phyloP scores from a whole-genome alignment of 129 eudicot genomes.

The Silybum marianum region DNA sequence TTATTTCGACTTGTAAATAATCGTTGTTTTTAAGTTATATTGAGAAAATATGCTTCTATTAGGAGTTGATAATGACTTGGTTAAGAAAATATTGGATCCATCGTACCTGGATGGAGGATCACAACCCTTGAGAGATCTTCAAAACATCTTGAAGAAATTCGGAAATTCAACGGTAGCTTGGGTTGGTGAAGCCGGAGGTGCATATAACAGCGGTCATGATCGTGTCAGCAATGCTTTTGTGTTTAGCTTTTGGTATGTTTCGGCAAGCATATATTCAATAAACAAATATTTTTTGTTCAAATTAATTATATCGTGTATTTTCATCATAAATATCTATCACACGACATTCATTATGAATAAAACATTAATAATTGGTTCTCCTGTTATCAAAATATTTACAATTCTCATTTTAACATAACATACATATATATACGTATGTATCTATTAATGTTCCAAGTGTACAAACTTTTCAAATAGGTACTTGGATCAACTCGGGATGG shows the following conservation, averaged over 20 bases:
- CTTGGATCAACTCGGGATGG: conserved; percentile 89
- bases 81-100: conserved; percentile 69
- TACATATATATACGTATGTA: not conserved
- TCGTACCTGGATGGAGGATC: conserved; percentile 58
- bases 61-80: conserved; percentile 60
- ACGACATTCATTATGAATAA: not conserved
- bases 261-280: not conserved
- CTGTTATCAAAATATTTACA: no score
- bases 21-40: not conserved
- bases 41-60: not conserved
- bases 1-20: not conserved
- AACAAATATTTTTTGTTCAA: not conserved
- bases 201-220: conserved; percentile 75
- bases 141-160: conserved; percentile 43
- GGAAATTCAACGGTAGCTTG: conserved; percentile 67
- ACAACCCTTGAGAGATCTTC: conserved; percentile 48
- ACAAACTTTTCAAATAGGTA: conserved; percentile 47
- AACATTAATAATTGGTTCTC: no score
- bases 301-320: not conserved
- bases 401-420: no score
- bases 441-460: not conserved
- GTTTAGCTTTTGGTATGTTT: conserved; percentile 74
- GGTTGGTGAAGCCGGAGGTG: conserved; percentile 98
- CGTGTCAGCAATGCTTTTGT: conserved; percentile 74
- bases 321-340: not conserved